Evolutionary conservation across 2,329 filamentous ascomycete genomes (phyloP).

Genomic region (Aureobasidium sp.): DNA sequence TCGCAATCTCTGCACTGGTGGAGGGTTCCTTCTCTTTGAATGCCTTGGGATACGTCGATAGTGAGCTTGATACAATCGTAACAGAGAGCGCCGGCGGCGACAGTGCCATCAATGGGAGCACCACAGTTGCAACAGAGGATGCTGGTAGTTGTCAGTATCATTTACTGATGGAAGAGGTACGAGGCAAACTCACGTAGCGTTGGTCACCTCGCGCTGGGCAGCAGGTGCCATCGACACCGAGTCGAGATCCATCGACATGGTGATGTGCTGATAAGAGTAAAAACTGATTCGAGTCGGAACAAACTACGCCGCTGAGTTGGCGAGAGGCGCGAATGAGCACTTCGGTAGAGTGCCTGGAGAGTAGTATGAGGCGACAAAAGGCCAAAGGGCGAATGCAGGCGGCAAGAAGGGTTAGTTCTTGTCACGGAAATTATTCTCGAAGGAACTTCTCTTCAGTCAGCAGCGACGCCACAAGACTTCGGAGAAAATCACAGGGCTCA

Average conservation of each 20-base stretch:
- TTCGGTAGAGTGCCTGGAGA: background rate
- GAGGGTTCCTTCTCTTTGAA: constrained; percentile 81
- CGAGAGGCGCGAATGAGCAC: background rate
- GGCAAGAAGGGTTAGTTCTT: background rate
- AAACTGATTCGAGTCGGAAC: background rate
- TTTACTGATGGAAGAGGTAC: constrained; percentile 16
- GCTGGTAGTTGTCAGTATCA: constrained; percentile 31
- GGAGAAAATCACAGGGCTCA: background rate
- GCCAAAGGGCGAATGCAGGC: background rate
- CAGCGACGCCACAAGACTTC: background rate
- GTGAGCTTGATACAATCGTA: constrained; percentile 94
- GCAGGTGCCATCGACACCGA: constrained; percentile 18
- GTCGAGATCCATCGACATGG: constrained; percentile 32
- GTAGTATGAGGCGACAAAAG: background rate
- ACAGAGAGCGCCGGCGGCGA: constrained; percentile 77
- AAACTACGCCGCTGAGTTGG: background rate
- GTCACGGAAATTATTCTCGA: constrained; percentile 12
- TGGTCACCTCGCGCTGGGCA: constrained; percentile 6
- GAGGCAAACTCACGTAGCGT: constrained; percentile 8
- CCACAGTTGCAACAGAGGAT: constrained; percentile 98
- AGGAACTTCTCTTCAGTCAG: constrained; percentile 9
- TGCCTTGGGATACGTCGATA: constrained; percentile 83
- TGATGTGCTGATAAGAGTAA: constrained; percentile 11
- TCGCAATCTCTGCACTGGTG: constrained; percentile 94
- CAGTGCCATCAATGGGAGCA: constrained; percentile 87